Base-by-base conservation (phyloP, 192 early-diverging fungal genomes). In the Bifiguratus adelaidae region DNA sequence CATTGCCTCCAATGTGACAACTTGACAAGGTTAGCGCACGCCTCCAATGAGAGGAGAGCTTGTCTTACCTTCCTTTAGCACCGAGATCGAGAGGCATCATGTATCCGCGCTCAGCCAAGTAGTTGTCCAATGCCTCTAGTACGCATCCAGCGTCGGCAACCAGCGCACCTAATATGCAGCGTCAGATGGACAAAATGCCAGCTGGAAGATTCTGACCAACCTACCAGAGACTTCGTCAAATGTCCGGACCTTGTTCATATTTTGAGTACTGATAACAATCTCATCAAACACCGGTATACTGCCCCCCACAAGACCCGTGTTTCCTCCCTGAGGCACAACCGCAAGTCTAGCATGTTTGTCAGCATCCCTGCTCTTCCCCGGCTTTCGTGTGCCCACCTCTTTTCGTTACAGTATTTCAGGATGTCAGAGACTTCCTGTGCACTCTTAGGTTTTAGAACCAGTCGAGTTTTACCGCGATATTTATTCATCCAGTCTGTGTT, bases 1-100 rank as follows among this genome's bases (percentile, higher is more conserved):
- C 86, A 52, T 99, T 99, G 28, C 96, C 96, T 42, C 96, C 96
- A 52, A 99, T 95, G 47, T 95, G 91, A 64, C 94, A 97, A 58
- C 86, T 92, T 45, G 4, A 30, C 3, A 38, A 34, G 2, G 4
- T 7, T 27, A 23, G 15, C 13, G 13, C 20, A 12, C 13, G 0
- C 0, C 13, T 15, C 16, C 22, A 8, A 40, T 6, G 37, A 40
- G 32, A 9, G 32, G 32, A 33, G n/a, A n/a, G n/a, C 8, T 33
- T 33, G 8, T 8, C 32, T 45, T 50, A 55, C 62, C 62, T 65
- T 29, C 86, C 86, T 62, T 90, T 90, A 1, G 87, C 85, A 21
- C 87, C 88, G 41, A 91, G 56, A 74, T 94, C 95, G 38, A 99
- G 59, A 12, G 95, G 95, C 86, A 95, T 92, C 48, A 86, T 86